Percentiles rank a stretch among this genome's conserved stretches.
Conservation (phyloP, 345 rosid species). For the Salix exigua region DNA sequence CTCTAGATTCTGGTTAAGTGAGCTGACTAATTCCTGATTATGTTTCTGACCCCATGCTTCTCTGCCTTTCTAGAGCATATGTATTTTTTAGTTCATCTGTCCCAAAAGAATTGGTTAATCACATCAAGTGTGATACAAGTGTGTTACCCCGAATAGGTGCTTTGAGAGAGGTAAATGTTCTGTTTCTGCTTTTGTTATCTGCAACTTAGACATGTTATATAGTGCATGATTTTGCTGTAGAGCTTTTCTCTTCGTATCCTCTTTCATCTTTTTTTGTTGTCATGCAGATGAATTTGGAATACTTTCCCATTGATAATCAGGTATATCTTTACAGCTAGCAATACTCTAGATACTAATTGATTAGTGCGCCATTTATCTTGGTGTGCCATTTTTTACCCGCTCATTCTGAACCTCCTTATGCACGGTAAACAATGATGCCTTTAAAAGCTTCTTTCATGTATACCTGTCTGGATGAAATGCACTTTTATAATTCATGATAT, state of each 20-base stretch:
- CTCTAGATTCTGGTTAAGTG: background rate
- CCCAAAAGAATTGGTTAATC: constrained; percentile 76
- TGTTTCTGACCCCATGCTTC: constrained; percentile 5
- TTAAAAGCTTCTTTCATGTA: background rate
- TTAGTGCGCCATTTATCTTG: background rate
- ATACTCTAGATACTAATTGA: background rate
- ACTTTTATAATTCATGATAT: background rate
- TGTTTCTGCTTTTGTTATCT: background rate
- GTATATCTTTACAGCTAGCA: constrained; percentile 19
- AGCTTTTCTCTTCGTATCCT: background rate
- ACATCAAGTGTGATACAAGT: constrained; percentile 77
- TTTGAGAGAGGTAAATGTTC: constrained; percentile 72
- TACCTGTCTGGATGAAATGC: background rate
- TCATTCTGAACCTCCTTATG: background rate
- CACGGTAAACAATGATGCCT: background rate
- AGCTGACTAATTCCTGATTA: constrained; percentile 8
- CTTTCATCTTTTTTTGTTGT: background rate
- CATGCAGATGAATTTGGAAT: constrained; percentile 89
- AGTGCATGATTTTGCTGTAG: background rate
- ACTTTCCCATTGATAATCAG: constrained; percentile 87
- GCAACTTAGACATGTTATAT: background rate
- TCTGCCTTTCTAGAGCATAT: constrained; percentile 51
- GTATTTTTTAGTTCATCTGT: constrained; percentile 76
- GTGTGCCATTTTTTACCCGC: background rate
- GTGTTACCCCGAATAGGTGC: constrained; percentile 90